Base-by-base conservation (phyloP, 2,329 filamentous ascomycete genomes). In the Stagonosporopsis tanaceti region DNA sequence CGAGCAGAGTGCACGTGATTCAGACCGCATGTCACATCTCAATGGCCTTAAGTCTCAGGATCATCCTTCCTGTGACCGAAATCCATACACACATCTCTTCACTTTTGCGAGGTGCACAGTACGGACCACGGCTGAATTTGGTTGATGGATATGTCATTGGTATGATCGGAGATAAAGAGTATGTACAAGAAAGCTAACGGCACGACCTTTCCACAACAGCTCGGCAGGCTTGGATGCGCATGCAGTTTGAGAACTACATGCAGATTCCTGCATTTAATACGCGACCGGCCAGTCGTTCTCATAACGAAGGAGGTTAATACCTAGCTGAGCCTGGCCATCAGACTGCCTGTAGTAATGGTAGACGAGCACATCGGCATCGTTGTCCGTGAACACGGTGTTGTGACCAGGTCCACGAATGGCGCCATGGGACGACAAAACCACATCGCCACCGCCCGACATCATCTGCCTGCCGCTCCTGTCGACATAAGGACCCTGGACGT, bases 391-490 rank as follows among this genome's bases (percentile, higher is more conserved):
- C 2, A 86, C 80, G 30, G 82, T 83, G 72, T 89, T 85, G 50
- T 85, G 85, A 57, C 87, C 87, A 12, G 87, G 86, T 28, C 82
- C 86, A 63, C 88, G 89, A 2, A 87, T 78, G 14, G 75, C 81
- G 5, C 75, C 83, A 61, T 89, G 85, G 22, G 80, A 83, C 53
- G 80, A 78, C 1, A 89, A 76, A 1, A 89, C 81, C 4, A 83
- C 70, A 0, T 82, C 85, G 2, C 87, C 87, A 9, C 87, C 86
- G 35, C 81, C 80, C 3, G 73, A 63, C 2, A 77, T 80, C 68
- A 85, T 87, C 25, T 78, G 72, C 11, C 65, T 73, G 1, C 86
- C 85, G 52, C 66, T 68, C 39, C 78, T 69, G 63, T 89, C 87
- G 34, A 82, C 82, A 63, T 85, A 89, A 1, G 75, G 76, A 0